Evolutionary conservation across 202 grass and related monocot species (phyloP).

Genomic region (Dendrocalamus latiflorus): DNA sequence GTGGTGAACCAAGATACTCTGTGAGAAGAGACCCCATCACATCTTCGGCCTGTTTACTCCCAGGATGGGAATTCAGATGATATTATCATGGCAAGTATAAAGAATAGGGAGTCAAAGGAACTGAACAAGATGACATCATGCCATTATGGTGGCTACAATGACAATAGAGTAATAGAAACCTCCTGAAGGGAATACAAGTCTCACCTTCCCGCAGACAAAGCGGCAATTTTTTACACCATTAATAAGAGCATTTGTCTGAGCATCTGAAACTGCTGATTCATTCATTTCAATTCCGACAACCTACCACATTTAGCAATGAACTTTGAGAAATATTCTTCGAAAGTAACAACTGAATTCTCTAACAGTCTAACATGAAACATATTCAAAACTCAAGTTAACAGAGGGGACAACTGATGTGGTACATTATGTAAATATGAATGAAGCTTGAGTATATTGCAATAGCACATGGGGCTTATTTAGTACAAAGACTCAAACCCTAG

Average conservation of each 20-base stretch:
- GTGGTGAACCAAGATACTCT: conserved; percentile 75
- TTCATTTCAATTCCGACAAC: conserved; percentile 99
- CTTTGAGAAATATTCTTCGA: conserved; percentile 5
- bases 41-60: conserved; percentile 72
- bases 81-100: conserved; percentile 8
- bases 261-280: conserved; percentile 85
- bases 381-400: neutral
- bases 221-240: conserved; percentile 78
- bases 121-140: neutral
- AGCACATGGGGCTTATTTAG: too few relatives aligned
- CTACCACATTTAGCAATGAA: conserved; percentile 37
- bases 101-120: neutral
- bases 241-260: conserved; percentile 79
- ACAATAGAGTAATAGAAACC: neutral
- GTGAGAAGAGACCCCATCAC: conserved; percentile 77
- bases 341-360: neutral
- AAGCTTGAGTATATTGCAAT: too few relatives aligned
- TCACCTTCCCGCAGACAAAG: conserved; percentile 85
- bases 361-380: neutral
- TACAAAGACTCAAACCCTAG: too few relatives aligned
- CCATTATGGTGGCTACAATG: neutral
- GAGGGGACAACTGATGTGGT: neutral
- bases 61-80: conserved; percentile 31
- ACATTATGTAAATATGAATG: neutral
- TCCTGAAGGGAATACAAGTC: conserved; percentile 9